Evolutionary conservation across 352 stramenopile species (phyloP).

Genomic region (Globisporangium rhizosaccharum): DNA sequence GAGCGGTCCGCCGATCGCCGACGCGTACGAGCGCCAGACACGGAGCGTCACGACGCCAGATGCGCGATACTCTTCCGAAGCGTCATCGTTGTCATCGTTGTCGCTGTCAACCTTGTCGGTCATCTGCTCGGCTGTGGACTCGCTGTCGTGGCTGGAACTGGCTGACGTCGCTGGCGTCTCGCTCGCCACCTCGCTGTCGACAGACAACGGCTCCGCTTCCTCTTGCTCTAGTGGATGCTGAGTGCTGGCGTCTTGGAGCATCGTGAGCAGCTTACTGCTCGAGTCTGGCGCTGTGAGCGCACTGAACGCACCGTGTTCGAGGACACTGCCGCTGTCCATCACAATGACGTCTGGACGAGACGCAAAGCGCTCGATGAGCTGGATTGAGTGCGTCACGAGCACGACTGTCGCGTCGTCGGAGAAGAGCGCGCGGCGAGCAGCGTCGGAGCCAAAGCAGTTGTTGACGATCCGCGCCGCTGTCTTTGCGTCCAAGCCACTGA

Average conservation of each 20-base stretch:
- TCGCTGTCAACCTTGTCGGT: background rate
- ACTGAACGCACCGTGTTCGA: slow-evolving; percentile 35
- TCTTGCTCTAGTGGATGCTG: background rate
- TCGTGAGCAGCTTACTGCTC: slow-evolving; percentile 21
- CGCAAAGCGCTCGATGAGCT: slow-evolving; percentile 55
- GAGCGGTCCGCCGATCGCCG: slow-evolving; percentile 41
- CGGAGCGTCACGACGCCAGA: slow-evolving; percentile 39
- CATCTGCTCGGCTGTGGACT: background rate
- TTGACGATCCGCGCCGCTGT: slow-evolving; percentile 48
- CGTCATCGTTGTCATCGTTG: background rate
- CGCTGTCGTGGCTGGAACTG: background rate
- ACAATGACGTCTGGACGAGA: slow-evolving; percentile 37
- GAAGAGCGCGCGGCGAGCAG: slow-evolving; percentile 29
- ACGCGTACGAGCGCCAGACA: slow-evolving; percentile 62
- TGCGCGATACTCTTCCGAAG: slow-evolving; percentile 56
- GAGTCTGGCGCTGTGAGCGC: slow-evolving; percentile 17
- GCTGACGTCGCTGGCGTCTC: background rate
- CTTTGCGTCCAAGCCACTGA: slow-evolving; percentile 71
- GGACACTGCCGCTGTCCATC: slow-evolving; percentile 45
- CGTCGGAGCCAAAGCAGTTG: slow-evolving; percentile 36
- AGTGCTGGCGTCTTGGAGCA: slow-evolving; percentile 13
- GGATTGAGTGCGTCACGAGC: slow-evolving; percentile 71
- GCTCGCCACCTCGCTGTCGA: background rate
- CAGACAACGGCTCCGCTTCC: background rate
- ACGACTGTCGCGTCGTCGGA: slow-evolving; percentile 48